These are phyloP conservation scores for Clarireedia sp. DNA, from an alignment of 2,329 filamentous ascomycete species.

Conservation along the genomic window DNA sequence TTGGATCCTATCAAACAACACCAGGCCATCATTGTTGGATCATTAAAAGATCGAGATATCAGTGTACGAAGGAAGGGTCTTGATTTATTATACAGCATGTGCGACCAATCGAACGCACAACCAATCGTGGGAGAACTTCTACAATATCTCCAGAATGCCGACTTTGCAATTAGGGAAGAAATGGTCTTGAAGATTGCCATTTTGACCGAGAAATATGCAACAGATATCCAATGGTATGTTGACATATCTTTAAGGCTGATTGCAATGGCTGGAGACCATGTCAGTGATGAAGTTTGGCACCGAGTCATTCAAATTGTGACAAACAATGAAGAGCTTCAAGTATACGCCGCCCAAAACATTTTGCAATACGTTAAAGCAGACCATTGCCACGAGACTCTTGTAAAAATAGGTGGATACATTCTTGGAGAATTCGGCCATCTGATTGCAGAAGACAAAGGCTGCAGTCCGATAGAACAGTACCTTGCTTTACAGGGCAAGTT, in stretches of 20 bases:
- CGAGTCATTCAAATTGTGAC: constrained; percentile 97
- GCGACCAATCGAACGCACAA: constrained; percentile 87
- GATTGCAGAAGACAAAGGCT: constrained; percentile 84
- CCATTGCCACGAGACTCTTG: constrained; percentile 90
- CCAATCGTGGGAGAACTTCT: constrained; percentile 89
- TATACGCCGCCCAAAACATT: constrained; percentile 91
- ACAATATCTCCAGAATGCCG: constrained; percentile 89
- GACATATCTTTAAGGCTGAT: constrained; percentile 93
- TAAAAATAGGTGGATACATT: constrained; percentile 96
- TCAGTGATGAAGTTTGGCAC: constrained; percentile 99
- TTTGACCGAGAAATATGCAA: constrained; percentile 95
- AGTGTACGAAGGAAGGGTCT: constrained; percentile 93
- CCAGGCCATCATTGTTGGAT: constrained; percentile 90
- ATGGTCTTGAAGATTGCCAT: constrained; percentile 99
- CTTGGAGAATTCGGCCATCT: constrained; percentile 95
- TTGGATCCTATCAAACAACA: constrained; percentile 97
- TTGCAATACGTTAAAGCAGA: constrained; percentile 87
- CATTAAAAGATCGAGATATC: constrained; percentile 90
- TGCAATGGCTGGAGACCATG: constrained; percentile 94
- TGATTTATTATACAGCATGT: constrained; percentile 98
- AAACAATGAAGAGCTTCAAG: constrained; percentile 96
- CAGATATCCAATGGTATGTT: constrained; percentile 98
- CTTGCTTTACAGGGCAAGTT: constrained; percentile 87
- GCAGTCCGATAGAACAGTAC: constrained; percentile 96
- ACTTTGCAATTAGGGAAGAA: constrained; percentile 96